Evolutionary conservation across 495 filamentous ascomycete genomes (phyloP).

Genomic region (Daldinia grandis): DNA sequence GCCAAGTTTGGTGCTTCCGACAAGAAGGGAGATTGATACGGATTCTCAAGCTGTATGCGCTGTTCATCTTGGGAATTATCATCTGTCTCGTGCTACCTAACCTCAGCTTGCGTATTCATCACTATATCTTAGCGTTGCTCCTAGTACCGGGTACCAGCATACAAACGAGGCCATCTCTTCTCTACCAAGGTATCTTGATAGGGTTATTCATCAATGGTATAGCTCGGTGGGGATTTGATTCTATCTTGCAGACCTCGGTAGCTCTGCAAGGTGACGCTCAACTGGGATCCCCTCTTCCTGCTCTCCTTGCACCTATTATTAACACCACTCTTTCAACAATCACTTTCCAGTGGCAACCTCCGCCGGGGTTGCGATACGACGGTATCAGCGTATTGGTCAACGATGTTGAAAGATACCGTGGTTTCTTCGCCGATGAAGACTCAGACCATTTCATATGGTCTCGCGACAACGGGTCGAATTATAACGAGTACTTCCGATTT

Average conservation of each 20-base stretch:
- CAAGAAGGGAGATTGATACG: constrained; percentile 73
- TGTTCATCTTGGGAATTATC: constrained; percentile 65
- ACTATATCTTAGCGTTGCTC: constrained; percentile 87
- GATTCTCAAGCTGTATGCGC: constrained; percentile 76
- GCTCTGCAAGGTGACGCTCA: constrained; percentile 75
- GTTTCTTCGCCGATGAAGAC: constrained; percentile 61
- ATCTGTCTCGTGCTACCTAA: constrained; percentile 75
- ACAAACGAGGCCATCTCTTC: constrained; percentile 77
- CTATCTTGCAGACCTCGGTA: constrained; percentile 83
- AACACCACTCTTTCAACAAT: constrained; percentile 51
- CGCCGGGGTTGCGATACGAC: constrained; percentile 70
- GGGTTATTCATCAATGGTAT: constrained; percentile 93
- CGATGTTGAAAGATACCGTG: constrained; percentile 86
- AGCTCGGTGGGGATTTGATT: constrained; percentile 92
- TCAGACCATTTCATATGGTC: constrained; percentile 58
- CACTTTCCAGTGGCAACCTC: constrained; percentile 62
- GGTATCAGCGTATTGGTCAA: constrained; percentile 91
- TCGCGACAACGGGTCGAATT: constrained; percentile 50
- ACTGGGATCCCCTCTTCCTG: constrained; percentile 74
- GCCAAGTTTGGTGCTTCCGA: constrained; percentile 78
- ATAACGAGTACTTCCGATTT: constrained; percentile 84
- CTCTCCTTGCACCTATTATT: constrained; percentile 61
- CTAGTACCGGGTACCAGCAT: constrained; percentile 85
- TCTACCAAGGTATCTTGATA: constrained; percentile 88
- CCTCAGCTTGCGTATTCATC: constrained; percentile 91